These are phyloP conservation scores for Fusarium sublunatum DNA, from an alignment of 2,329 filamentous ascomycete genomes.

Conservation along the genomic window DNA sequence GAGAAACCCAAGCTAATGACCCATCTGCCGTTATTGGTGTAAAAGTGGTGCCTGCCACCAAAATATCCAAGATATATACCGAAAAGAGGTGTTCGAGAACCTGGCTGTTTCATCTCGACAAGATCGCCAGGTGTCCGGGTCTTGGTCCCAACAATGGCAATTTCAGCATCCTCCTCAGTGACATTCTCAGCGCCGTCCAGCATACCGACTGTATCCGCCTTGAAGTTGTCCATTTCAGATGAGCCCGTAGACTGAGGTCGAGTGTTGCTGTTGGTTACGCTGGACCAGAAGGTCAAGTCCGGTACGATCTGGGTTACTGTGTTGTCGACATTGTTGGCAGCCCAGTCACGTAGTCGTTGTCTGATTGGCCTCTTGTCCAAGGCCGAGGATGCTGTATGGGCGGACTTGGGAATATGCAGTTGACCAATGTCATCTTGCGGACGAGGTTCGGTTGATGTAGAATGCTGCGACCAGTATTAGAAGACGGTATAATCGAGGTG, in stretches of 20 bases:
- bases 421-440: slow-evolving; percentile 18
- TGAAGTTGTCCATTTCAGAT: slow-evolving; percentile 48
- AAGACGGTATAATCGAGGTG: neutral
- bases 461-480: slow-evolving; percentile 30
- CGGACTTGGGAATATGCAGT: slow-evolving; percentile 33
- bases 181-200: slow-evolving; percentile 42
- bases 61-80: slow-evolving; percentile 65
- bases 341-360: slow-evolving; percentile 40
- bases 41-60: slow-evolving; percentile 64
- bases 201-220: slow-evolving; percentile 39
- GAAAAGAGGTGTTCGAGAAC: slow-evolving; percentile 60
- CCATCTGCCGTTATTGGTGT: slow-evolving; percentile 64
- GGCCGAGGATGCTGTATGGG: slow-evolving; percentile 4
- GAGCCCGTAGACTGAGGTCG: slow-evolving; percentile 51
- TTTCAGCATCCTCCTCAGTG: slow-evolving; percentile 46
- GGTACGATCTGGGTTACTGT: slow-evolving; percentile 26
- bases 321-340: slow-evolving; percentile 7
- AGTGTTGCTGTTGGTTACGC: slow-evolving; percentile 48
- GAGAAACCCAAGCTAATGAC: slow-evolving; percentile 56
- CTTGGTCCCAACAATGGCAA: slow-evolving; percentile 43
- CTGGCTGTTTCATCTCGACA: slow-evolving; percentile 58
- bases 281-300: slow-evolving; percentile 44
- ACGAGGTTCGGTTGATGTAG: slow-evolving; percentile 13
- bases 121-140: slow-evolving; percentile 59
- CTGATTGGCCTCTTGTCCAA: slow-evolving; percentile 35